Evolutionary conservation across 192 early-diverging fungal species (phyloP).

Genomic region (Diversispora eburnea): DNA sequence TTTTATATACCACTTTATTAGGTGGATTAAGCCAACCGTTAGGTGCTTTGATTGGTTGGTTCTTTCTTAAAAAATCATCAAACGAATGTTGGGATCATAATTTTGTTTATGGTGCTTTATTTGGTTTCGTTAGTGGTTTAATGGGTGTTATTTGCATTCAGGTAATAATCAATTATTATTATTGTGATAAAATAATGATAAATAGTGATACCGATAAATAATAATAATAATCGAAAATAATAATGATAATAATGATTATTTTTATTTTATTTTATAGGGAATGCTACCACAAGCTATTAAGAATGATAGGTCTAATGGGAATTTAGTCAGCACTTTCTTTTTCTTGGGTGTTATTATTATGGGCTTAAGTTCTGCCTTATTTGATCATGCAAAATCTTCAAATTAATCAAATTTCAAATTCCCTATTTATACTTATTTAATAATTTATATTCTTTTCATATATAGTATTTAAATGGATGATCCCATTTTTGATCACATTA

Average conservation of each 20-base stretch:
- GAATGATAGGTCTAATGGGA: slow-evolving; percentile 6
- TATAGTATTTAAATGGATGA: too few relatives aligned
- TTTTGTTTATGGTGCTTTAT: slow-evolving; percentile 12
- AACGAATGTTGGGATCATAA: slow-evolving; percentile 16
- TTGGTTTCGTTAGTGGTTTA: slow-evolving; percentile 7
- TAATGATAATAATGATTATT: background rate
- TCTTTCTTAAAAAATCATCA: slow-evolving; percentile 28
- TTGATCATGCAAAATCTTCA: background rate
- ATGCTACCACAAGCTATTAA: slow-evolving; percentile 25
- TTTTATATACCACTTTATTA: slow-evolving; percentile 42
- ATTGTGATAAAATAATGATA: too few relatives aligned
- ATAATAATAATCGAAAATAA: background rate
- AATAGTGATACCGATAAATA: too few relatives aligned
- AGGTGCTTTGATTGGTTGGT: slow-evolving; percentile 49
- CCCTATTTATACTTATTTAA: too few relatives aligned
- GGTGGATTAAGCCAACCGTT: slow-evolving; percentile 55
- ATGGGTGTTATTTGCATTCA: slow-evolving; percentile 21
- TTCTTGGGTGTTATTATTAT: slow-evolving; percentile 17
- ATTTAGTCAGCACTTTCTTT: slow-evolving; percentile 5
- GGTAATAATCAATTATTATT: background rate
- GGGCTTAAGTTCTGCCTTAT: slow-evolving; percentile 9
- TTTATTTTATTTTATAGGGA: slow-evolving; percentile 5
- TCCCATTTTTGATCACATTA: too few relatives aligned
- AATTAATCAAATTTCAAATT: too few relatives aligned
- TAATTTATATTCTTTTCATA: too few relatives aligned